phyloP scores from a whole-genome alignment of 1,139 yeast species.

The Suhomyces bolitotheri region DNA sequence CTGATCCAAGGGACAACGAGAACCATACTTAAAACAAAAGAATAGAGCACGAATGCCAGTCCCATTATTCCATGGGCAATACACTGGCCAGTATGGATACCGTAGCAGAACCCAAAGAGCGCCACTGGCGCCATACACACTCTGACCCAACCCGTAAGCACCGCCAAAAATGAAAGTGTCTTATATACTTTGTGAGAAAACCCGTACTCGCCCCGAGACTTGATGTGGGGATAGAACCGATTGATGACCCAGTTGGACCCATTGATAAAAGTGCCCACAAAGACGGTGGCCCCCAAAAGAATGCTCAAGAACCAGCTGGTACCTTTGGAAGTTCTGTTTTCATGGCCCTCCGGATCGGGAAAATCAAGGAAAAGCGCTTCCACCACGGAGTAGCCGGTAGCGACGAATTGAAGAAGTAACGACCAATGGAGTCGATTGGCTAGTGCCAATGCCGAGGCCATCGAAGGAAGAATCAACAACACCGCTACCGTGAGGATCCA shows the following conservation, averaged over 20 bases:
- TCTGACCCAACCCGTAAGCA: conserved; percentile 65
- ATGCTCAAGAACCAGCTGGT: conserved; percentile 60
- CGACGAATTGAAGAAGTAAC: conserved; percentile 46
- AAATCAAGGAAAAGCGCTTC: conserved; percentile 60
- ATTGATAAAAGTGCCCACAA: conserved; percentile 54
- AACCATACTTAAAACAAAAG: conserved; percentile 65
- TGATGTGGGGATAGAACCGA: conserved; percentile 32
- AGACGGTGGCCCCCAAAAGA: conserved; percentile 47
- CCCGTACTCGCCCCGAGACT: conserved; percentile 13
- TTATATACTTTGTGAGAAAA: conserved; percentile 38
- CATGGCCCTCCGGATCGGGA: conserved; percentile 64
- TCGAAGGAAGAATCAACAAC: conserved; percentile 54
- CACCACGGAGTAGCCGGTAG: conserved; percentile 51
- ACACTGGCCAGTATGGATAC: conserved; percentile 80
- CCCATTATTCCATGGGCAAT: conserved; percentile 98
- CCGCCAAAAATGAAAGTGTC: conserved; percentile 44
- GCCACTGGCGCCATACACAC: conserved; percentile 81
- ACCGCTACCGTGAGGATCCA: conserved; percentile 55
- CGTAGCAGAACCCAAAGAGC: conserved; percentile 77
- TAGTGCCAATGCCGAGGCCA: conserved; percentile 53
- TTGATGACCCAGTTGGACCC: conserved; percentile 52
- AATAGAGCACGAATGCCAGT: conserved; percentile 76
- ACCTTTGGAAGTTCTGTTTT: conserved; percentile 64
- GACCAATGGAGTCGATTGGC: conserved; percentile 53
- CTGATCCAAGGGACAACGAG: conserved; percentile 71